Base-by-base conservation (phyloP, 495 filamentous ascomycete species). In the Trichocladium antarcticum region DNA sequence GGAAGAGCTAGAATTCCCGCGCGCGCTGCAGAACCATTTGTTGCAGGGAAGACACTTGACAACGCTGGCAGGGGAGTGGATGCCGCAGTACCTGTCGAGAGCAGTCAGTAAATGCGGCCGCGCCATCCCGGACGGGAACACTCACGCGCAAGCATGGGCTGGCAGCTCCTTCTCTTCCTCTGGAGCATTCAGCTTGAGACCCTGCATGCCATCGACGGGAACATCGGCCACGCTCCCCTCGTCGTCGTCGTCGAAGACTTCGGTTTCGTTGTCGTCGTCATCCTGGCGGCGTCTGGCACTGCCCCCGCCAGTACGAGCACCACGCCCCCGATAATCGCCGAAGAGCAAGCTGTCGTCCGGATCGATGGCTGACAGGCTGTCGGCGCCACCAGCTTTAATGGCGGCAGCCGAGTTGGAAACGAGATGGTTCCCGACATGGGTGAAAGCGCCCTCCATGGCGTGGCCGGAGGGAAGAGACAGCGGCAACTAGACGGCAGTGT, bases 1-100 rank as follows among this genome's bases (percentile, higher is more conserved):
- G 6, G 92, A 95, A 15, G 90, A 95, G 34, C 85, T 93, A 31
- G 89, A 88, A 64, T 96, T 99, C 45, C 92, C 90, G 63, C 90
- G 84, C 42, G 92, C 89, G 63, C 92, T 97, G 70, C 92, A 99
- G 64, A 99, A 99, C 92, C 92, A 99, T 61, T 99, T 99, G 71
- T 77, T 87, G 68, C 92, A 99, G 42, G 83, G 75, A 44, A 99
- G 75, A 62, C 92, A 99, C 67, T 95, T 96, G 45, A 97, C 92
- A 45, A 97, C 93, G 54, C 87, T 89, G 61, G 84, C 82, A 10
- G 90, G 80, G 51, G 92, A 93, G 66, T 99, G 92, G 53, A 99
- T 99, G 46, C 92, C 92, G 60, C 92, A 99, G 65, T 99, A 98
- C 42, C 87, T 94, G 57, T 16, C 45, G 22, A 57, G 19, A 37